Evolutionary conservation across 225 moss, liverwort and hornwort species (phyloP), one percentile per base, ranked within the genome.

Genomic region (Anthoceros angustus): DNA sequence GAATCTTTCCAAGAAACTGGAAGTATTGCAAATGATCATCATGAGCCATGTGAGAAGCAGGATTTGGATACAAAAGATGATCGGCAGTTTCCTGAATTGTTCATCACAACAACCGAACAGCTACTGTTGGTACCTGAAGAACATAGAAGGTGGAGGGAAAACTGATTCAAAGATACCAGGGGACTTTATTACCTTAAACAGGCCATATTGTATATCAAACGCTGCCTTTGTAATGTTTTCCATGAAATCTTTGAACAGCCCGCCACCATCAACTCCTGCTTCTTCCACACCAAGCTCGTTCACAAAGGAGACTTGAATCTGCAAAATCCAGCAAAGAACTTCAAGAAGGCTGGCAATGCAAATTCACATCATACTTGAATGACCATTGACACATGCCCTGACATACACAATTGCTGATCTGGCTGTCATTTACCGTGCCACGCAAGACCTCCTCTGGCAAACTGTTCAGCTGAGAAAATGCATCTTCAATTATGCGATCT

Each of bases 201-300:
- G 76, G 14, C 98, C 98, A 80, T 89, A 92, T 70, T 98, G 98
- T 69, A 98, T 80, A 82, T 92, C 92, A 71, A 98, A 98, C 62
- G 89, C 98, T 70, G 83, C 86, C 79, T 92, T 98, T 16, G 92
- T 98, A 38, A 98, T 89, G 40, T 89, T 88, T 76, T 98, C 98
- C 98, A 98, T 98, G 63, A 98, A 98, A 73, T 98, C 98, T 77
- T 98, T 98, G 63, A 98, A 98, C 49, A 98, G 86, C 5, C 98
- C 98, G 48, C 98, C 98, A 65, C 98, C 98, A 76, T 98, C 98
- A 75, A 98, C 98, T 70, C 98, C 98, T 72, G 98, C 98, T 84
- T 98, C 98, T 64, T 98, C 98, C 25, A 89, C 98, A 75, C 98
- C 98, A 76, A 92, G 75, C 72, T 98, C 92, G 67, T 98, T 92